Conservation (phyloP, 176 grass and related monocot species). For the Phoenix roebelenii region DNA sequence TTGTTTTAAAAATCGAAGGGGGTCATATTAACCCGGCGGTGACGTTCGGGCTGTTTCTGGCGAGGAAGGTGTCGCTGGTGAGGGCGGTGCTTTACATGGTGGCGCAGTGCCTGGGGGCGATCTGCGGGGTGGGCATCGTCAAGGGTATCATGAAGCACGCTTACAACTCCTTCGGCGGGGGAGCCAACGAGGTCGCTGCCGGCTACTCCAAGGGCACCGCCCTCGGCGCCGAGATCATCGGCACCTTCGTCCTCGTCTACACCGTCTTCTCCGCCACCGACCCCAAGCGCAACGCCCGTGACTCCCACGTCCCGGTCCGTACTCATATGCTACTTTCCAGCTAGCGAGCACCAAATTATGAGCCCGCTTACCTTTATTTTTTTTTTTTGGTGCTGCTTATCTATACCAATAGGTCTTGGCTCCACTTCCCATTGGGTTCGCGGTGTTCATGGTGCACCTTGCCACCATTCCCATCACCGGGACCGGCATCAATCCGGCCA, state of each 20-base stretch:
- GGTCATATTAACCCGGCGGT: constrained; percentile 20
- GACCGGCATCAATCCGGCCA: constrained; percentile 10
- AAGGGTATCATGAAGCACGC: constrained; percentile 14
- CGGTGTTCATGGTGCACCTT: constrained; percentile 17
- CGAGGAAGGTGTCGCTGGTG: constrained; percentile 13
- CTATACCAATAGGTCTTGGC: background rate
- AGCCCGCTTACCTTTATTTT: too few relatives aligned
- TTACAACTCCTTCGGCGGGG: constrained; percentile 2
- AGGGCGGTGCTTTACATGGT: constrained; percentile 8
- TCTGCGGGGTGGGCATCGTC: constrained; percentile 13
- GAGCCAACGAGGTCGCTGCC: constrained; percentile 2
- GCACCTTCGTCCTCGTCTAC: constrained; percentile 25
- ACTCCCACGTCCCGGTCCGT: constrained; percentile 17
- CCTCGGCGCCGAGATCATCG: constrained; percentile 22
- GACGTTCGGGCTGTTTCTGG: constrained; percentile 13
- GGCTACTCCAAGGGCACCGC: constrained; percentile 15
- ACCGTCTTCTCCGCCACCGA: constrained; percentile 25
- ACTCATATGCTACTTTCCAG: background rate
- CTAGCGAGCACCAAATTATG: too few relatives aligned
- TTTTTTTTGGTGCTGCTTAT: too few relatives aligned
- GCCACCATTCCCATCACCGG: constrained; percentile 18
- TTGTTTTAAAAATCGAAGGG: background rate
- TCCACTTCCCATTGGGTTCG: constrained; percentile 14
- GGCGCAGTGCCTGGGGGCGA: constrained; percentile 17
- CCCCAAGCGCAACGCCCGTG: constrained; percentile 17